These are phyloP conservation scores for Ustilago nuda DNA, from an alignment of 1,284 basidiomycete species.

Conservation along the genomic window DNA sequence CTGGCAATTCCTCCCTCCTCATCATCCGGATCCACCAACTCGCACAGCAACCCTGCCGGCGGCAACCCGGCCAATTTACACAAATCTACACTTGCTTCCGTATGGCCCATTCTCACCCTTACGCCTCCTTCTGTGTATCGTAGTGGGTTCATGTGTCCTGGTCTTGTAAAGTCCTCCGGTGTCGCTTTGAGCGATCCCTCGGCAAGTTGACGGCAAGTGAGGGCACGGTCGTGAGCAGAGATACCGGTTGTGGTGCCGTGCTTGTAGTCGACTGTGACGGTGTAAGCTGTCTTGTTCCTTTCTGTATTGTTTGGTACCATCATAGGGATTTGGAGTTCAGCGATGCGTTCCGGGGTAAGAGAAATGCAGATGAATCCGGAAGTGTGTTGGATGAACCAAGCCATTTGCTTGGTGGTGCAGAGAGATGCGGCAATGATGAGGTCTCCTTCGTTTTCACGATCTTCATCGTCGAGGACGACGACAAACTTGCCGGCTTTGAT, in stretches of 20 bases:
- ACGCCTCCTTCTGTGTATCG: constrained; percentile 88
- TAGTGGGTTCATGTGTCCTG: constrained; percentile 94
- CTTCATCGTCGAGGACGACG: constrained; percentile 67
- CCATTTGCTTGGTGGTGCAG: constrained; percentile 95
- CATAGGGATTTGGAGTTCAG: constrained; percentile 87
- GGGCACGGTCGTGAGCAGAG: constrained; percentile 91
- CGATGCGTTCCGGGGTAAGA: constrained; percentile 80
- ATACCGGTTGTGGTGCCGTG: constrained; percentile 96
- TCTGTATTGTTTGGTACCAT: constrained; percentile 94
- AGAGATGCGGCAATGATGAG: constrained; percentile 62
- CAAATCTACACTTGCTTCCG: constrained; percentile 90
- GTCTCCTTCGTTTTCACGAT: constrained; percentile 69
- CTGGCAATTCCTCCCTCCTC: constrained; percentile 92
- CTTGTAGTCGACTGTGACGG: constrained; percentile 93
- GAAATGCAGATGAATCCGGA: constrained; percentile 91
- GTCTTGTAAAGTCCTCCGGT: constrained; percentile 83
- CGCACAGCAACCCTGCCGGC: constrained; percentile 88
- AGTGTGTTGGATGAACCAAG: constrained; percentile 95
- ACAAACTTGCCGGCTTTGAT: constrained; percentile 63
- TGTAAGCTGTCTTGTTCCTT: constrained; percentile 92
- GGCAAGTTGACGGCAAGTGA: constrained; percentile 86
- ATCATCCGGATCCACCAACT: constrained; percentile 90
- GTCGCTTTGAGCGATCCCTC: constrained; percentile 31
- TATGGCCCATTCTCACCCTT: constrained; percentile 87
- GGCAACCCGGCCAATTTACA: constrained; percentile 83